Evolutionary conservation across 805 yeast species (phyloP), one percentile per base, ranked within the genome.

Genomic region (Yamadazyma akitaensis): DNA sequence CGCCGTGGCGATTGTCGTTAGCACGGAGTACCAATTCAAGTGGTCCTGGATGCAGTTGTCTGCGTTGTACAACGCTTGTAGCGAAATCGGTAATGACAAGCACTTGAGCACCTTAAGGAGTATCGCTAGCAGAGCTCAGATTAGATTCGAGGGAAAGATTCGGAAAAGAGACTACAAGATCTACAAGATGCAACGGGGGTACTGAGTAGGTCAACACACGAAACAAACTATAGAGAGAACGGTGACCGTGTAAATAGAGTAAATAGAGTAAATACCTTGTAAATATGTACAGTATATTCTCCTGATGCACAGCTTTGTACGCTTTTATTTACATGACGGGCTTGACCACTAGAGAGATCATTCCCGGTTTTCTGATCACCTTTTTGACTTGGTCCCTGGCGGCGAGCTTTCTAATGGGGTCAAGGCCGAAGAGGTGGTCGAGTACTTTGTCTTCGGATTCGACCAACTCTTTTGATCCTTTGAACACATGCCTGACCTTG

Each of bases 11-110:
- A 70, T 90, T 21, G 76, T 88, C 1, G 58, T 79, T 48, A 78
- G 91, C 25, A 82, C 96, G 0, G 78, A 79, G 53, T 78, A 76
- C 35, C 81, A 81, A 53, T 85, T 88, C 61, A 67, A 75, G 26
- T 90, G 97, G 97, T 75, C 71, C 1, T 68, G 73, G 74, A 57
- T 52, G 36, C 65, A 70, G 37, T 59, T 72, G 17, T 54, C 56
- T 14, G 55, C 51, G 9, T 54, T 72, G 13, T 57, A 67, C 45
- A 42, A 51, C 1, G 66, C 66, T 9, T 67, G 72, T 3, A 59
- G 55, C 5, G 63, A 65, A 3, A 44, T 64, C 2, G 76, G 73
- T 0, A 54, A 65, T 40, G 64, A 58, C 25, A 55, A 53, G 24
- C 55, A 62, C 5, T 53, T 64, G n/a, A 53, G 57, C 25, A 63